Evolutionary conservation across 75 land plant genomes (phyloP), one percentile per base, ranked within the genome.

Genomic region (Pinus tabuliformis): DNA sequence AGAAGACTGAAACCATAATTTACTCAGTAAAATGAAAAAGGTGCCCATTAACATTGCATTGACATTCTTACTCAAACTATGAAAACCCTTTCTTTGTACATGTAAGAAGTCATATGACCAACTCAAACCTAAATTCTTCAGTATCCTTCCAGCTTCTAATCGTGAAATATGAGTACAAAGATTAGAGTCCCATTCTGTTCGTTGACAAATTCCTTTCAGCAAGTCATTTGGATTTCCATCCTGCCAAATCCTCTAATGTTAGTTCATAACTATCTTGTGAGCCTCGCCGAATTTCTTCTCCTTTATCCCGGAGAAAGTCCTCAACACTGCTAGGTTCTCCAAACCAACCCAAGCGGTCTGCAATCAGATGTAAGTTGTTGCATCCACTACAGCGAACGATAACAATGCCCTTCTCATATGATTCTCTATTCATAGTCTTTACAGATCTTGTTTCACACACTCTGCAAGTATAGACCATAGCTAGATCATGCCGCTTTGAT

Each of bases 401-500:
- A 59, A 96, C 99, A 64, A 96, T 86, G 2, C 99, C 97, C 57
- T 84, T 96, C 75, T 96, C 99, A 75, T 96, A 96, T 20, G 99
- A 92, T 77, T 90, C 92, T 52, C 95, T 90, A 62, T 93, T 88
- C 74, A 81, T 76, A 14, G 95, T 94, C 83, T 94, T 96, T 57
- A 86, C 81, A 12, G 99, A 96, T 73, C 99, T 84, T 3, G 99
- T 94, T 59, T 96, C 93, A 77, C 99, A 96, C 54, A 91, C 93
- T 60, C 78, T 94, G 89, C 99, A 96, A 11, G 99, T 96, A 59
- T 86, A 96, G n/a, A 94, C 75, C 91, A 93, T 91, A 56, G 90
- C 97, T 24, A 94, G 78, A 73, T 96, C 85, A 75, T 96, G 99
- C 75, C 97, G 80, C 58, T 83, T 60, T 6, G 97, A 92, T 26